A percentile compares a stretch with the other conserved stretches of the same genome.
phyloP scores from a whole-genome alignment of 805 yeast species.

The Dipodascus albidus region DNA sequence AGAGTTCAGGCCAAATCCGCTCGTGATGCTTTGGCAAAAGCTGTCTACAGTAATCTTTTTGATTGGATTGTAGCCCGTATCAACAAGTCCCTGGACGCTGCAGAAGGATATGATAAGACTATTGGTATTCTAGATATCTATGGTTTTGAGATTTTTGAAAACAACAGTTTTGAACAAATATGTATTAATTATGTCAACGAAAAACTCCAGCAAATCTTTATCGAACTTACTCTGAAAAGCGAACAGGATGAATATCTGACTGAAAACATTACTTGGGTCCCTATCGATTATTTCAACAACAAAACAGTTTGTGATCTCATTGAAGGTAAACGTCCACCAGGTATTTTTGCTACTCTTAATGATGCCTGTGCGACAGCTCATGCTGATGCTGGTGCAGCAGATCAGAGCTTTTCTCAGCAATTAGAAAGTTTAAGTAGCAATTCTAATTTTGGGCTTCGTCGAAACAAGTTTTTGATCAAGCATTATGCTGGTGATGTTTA shows the following conservation, averaged over 20 bases:
- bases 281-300: slow-evolving; percentile 91
- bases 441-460: slow-evolving; percentile 81
- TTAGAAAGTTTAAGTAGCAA: slow-evolving; percentile 71
- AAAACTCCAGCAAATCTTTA: slow-evolving; percentile 92
- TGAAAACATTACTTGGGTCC: slow-evolving; percentile 93
- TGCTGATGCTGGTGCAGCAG: slow-evolving; percentile 94
- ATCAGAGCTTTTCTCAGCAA: slow-evolving; percentile 89
- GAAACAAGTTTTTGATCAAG: slow-evolving; percentile 76
- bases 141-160: slow-evolving; percentile 94
- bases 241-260: slow-evolving; percentile 95
- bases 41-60: slow-evolving; percentile 75
- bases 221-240: slow-evolving; percentile 88
- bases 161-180: slow-evolving; percentile 90
- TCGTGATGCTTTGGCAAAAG: slow-evolving; percentile 79
- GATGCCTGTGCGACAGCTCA: slow-evolving; percentile 98
- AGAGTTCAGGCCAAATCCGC: slow-evolving; percentile 81
- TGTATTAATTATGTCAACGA: slow-evolving; percentile 92
- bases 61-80: slow-evolving; percentile 64
- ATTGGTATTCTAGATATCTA: slow-evolving; percentile 95
- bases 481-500: slow-evolving; percentile 99
- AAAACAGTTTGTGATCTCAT: slow-evolving; percentile 93
- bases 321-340: slow-evolving; percentile 91
- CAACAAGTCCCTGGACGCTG: slow-evolving; percentile 49
- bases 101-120: slow-evolving; percentile 27
- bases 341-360: slow-evolving; percentile 89